Percentiles rank a stretch among this genome's conserved stretches.
These are phyloP conservation scores for Grigorovia transvaalensis DNA, from an alignment of 805 yeast genomes.

Conservation along the genomic window DNA sequence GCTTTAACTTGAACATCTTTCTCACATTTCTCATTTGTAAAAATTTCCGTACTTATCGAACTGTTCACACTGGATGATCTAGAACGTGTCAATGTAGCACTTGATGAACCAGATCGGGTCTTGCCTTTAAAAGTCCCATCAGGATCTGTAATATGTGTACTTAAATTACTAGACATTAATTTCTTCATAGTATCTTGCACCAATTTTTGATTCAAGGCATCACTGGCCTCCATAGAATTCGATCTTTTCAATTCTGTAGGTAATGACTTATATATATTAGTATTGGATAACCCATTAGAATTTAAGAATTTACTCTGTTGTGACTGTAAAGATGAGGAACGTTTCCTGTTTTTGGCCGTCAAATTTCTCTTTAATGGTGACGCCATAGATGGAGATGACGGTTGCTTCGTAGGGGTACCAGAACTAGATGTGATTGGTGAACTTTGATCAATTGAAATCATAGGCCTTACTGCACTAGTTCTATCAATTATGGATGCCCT, in stretches of 20 bases:
- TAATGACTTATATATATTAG: conserved; percentile 1
- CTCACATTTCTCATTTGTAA: not conserved
- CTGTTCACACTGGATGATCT: conserved; percentile 4
- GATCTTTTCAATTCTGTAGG: conserved; percentile 13
- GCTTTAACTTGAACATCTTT: not conserved
- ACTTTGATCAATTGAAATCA: not conserved
- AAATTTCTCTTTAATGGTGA: not conserved
- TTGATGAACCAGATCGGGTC: not conserved
- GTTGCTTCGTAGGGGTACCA: not conserved
- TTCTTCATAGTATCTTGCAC: conserved; percentile 18
- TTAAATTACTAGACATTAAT: conserved; percentile 6
- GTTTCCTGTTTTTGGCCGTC: conserved; percentile 12
- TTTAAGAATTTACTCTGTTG: not conserved
- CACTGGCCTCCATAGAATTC: conserved; percentile 24
- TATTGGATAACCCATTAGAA: not conserved
- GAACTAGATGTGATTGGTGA: not conserved
- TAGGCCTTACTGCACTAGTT: not conserved
- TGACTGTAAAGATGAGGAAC: conserved; percentile 28
- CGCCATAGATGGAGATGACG: not conserved
- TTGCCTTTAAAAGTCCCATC: not conserved
- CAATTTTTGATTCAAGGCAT: conserved; percentile 19
- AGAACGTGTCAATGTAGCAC: conserved; percentile 1
- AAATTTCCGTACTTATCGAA: not conserved
- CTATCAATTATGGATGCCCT: conserved; percentile 5
- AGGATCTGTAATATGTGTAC: not conserved